Evolutionary conservation across 2,329 filamentous ascomycete species (phyloP), one percentile per base, ranked within the genome.

Genomic region (Cladosporium sp.): DNA sequence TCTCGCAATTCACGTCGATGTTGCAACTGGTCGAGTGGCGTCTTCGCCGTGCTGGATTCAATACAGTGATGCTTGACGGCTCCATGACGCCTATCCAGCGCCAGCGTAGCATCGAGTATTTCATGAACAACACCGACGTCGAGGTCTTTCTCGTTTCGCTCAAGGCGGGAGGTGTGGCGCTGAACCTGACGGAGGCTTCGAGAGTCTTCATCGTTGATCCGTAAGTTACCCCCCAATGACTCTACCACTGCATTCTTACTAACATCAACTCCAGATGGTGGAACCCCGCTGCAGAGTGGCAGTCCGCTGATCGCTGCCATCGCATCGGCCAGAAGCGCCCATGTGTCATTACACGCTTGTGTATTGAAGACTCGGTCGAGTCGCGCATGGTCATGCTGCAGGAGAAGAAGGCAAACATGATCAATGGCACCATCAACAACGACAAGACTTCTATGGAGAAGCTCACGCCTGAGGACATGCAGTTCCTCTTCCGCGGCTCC

Each of bases 281-380:
- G 93, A 97, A 97, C 61, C 93, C 93, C n/a, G 91, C 91, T n/a
- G 92, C 92, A 0, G 93, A 99, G 72, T 99, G 93, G 93, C 93
- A 99, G 71, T 93, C 88, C 55, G 93, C 93, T 2, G 93, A 99
- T 56, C 73, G 75, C 43, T 77, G 74, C 59, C 93, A 97, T 71
- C 90, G 93, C 50, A 99, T 97, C 60, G 93, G 93, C 27, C 93
- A 99, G 73, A 88, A 85, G 41, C 86, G 93, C 7, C 92, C 92
- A 22, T 97, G 93, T 67, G 89, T 89, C 30, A 95, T 99, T 61
- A 97, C 91, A 1, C 84, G 93, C 22, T 81, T 99, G 9, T 95
- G 90, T 65, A 96, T 99, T 55, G 92, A 99, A 67, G 93, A 99
- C 67, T 95, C 89, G 1, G 92, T 99, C 22, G 93, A 99, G 73